These are phyloP conservation scores for Podospora sp. DNA, from an alignment of 495 filamentous ascomycete species.

Conservation along the genomic window DNA sequence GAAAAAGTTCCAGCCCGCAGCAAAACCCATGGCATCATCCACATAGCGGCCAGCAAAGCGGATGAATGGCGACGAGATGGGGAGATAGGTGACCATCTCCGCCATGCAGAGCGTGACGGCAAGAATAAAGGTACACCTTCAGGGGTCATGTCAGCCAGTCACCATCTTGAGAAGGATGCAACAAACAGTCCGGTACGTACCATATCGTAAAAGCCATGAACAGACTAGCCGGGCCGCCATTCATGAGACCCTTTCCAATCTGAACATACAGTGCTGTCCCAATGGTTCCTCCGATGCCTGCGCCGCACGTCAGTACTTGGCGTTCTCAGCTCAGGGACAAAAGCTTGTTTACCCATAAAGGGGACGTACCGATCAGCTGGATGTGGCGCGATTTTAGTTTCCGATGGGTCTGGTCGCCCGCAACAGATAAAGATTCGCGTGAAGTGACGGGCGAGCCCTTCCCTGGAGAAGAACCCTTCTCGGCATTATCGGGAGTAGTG, in stretches of 20 bases:
- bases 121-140: conserved; percentile 66
- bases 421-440: conserved; percentile 4
- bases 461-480: neutral
- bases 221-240: conserved; percentile 74
- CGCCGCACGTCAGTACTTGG: neutral
- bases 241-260: conserved; percentile 67
- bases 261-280: conserved; percentile 44
- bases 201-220: conserved; percentile 77
- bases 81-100: conserved; percentile 82
- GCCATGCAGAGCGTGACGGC: conserved; percentile 70
- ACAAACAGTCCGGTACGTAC: conserved; percentile 35
- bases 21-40: conserved; percentile 70
- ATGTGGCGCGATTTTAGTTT: conserved; percentile 54
- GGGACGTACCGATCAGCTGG: conserved; percentile 51
- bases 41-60: conserved; percentile 80
- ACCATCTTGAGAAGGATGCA: neutral
- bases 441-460: neutral
- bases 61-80: conserved; percentile 81
- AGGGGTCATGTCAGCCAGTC: neutral
- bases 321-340: conserved; percentile 44
- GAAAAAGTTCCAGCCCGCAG: conserved; percentile 77
- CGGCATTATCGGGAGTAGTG: neutral
- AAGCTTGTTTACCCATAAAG: neutral
- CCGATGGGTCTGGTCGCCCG: conserved; percentile 43
- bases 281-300: conserved; percentile 61